A percentile compares a stretch with the other conserved stretches of the same genome.
These are phyloP conservation scores for Mycena indigotica DNA, from an alignment of 768 basidiomycete genomes.

Conservation along the genomic window DNA sequence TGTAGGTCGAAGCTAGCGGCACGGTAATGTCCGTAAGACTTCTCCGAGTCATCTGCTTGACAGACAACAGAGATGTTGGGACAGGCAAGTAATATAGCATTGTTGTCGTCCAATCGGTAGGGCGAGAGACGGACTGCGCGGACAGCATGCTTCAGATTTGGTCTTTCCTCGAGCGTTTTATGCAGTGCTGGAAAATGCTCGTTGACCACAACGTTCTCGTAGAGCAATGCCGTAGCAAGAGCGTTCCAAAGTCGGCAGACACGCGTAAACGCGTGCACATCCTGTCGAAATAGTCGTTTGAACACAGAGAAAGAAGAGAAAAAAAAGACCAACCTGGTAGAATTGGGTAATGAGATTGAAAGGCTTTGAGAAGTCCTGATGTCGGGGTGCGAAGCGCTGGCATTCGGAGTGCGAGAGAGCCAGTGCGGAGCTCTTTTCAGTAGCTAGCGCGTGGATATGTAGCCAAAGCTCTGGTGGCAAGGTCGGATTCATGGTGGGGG, in stretches of 20 bases:
- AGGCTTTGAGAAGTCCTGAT: not conserved
- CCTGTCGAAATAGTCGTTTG: not conserved
- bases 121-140: slow-evolving; percentile 12
- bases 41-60: slow-evolving; percentile 5
- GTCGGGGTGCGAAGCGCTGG: not conserved
- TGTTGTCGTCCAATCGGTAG: slow-evolving; percentile 8
- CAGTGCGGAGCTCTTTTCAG: not conserved
- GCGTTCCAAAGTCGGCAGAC: slow-evolving; percentile 12
- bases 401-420: not conserved
- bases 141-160: not conserved
- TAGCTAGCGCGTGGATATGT: not conserved
- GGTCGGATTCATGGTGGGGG: not conserved
- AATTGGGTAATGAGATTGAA: not conserved
- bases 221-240: slow-evolving; percentile 10
- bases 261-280: not conserved
- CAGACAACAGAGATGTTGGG: slow-evolving; percentile 4
- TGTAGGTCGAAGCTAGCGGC: not conserved
- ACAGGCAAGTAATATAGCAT: slow-evolving; percentile 6
- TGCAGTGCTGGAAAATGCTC: not conserved
- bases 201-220: slow-evolving; percentile 9
- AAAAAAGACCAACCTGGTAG: not conserved
- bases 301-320: not conserved
- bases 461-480: not conserved
- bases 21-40: too few relatives aligned
- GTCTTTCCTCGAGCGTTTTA: not conserved